Evolutionary conservation across 108 stramenopile genomes (phyloP), one percentile per base, ranked within the genome.

Genomic region (Fragilaria crotonensis): DNA sequence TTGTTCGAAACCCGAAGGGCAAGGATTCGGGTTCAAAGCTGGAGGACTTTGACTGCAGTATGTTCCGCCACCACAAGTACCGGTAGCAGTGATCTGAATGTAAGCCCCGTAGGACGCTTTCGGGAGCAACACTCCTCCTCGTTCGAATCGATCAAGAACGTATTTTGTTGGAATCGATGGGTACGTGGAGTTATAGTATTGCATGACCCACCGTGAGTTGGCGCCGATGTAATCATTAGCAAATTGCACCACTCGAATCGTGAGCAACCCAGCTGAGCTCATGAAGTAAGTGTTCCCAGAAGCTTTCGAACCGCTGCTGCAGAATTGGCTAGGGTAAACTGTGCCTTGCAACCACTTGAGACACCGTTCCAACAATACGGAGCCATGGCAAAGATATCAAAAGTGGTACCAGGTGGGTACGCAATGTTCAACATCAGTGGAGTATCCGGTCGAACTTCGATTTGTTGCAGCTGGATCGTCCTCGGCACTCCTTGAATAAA

Each of bases 401-500:
- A 57, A 2, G 7, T 45, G 14, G 63, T 64, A n/a, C 63, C 63
- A 1, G 25, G 25, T 25, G 63, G 63, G 22, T 64, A 64, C 2
- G 57, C 54, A 5, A 56, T 64, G 27, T 50, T 41, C 19, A 64
- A 20, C 36, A 64, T 25, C 17, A 64, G 54, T 25, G 48, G 41
- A 23, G 41, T 64, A 19, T 56, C 54, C 19, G 63, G 54, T 22
- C 14, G 11, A 3, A 64, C 56, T 41, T 64, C 63, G n/a, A 57
- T 41, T 20, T 1, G 23, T 52, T 58, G 45, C 9, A 64, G 46
- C 25, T 30, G 25, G 18, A 64, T 20, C 0, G 26, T 46, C 45
- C 30, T 58, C 5, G 72, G 72, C 7, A 67, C 61, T 11, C 72
- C 72, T 19, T 53, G 54, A 22, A 68, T 41, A n/a, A 73, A 31